Conservation (phyloP, 371 early-diverging fungal species). For the Lichtheimia hyalospora region DNA sequence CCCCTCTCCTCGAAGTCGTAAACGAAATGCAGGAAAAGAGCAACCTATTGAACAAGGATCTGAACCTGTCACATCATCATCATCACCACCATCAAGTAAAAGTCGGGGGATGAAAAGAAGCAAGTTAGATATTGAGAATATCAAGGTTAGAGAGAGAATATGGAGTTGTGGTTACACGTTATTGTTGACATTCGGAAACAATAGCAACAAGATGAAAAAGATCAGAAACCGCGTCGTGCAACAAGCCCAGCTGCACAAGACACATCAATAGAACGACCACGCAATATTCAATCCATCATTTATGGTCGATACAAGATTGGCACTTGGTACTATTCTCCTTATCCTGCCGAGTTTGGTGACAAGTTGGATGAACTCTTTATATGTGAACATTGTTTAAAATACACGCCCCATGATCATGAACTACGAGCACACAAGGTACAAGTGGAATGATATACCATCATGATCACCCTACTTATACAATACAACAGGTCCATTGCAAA, state of each 20-base stretch:
- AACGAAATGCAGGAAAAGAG: too few relatives aligned
- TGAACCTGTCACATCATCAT: too few relatives aligned
- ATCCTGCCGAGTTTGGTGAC: conserved; percentile 81
- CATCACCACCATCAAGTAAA: too few relatives aligned
- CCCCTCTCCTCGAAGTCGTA: too few relatives aligned
- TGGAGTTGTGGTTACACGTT: too few relatives aligned
- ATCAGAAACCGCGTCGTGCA: background rate
- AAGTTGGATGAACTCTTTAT: conserved; percentile 73
- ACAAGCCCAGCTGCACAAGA: conserved; percentile 8
- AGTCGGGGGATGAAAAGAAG: too few relatives aligned
- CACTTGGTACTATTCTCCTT: conserved; percentile 95
- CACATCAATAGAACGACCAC: conserved; percentile 13
- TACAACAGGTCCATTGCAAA: conserved; percentile 50
- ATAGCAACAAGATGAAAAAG: too few relatives aligned
- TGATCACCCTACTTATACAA: too few relatives aligned
- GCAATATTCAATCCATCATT: conserved; percentile 57
- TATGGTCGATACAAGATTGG: conserved; percentile 73
- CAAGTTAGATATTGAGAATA: too few relatives aligned
- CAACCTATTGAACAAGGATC: too few relatives aligned
- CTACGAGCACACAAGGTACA: conserved; percentile 58
- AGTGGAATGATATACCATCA: too few relatives aligned
- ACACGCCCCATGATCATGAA: conserved; percentile 52
- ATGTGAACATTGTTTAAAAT: conserved; percentile 88
- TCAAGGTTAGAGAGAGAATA: background rate
- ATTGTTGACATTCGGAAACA: too few relatives aligned